Percentiles rank a stretch among this genome's conserved stretches.
Conservation (phyloP, 1,139 yeast genomes). For the Debaryomycetaceae sp. region DNA sequence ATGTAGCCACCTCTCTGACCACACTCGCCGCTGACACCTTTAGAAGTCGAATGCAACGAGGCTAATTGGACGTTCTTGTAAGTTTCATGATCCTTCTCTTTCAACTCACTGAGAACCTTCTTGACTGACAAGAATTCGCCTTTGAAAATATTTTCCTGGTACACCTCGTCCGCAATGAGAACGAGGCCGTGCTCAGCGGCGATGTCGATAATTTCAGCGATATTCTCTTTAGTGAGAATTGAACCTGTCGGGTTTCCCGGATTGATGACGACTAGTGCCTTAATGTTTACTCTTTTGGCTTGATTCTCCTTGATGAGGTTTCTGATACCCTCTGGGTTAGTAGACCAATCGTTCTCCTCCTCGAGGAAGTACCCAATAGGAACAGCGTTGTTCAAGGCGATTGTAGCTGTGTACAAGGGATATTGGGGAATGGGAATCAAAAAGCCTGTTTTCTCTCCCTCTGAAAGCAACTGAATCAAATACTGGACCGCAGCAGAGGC, state of each 20-base stretch:
- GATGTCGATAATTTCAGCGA: constrained; percentile 65
- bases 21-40: constrained; percentile 97
- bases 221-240: constrained; percentile 60
- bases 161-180: constrained; percentile 96
- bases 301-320: constrained; percentile 49
- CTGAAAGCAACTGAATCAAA: constrained; percentile 65
- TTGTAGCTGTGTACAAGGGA: constrained; percentile 90
- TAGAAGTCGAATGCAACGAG: constrained; percentile 91
- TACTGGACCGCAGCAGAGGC: constrained; percentile 89
- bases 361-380: constrained; percentile 87
- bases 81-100: constrained; percentile 45
- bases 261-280: constrained; percentile 87
- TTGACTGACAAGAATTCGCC: constrained; percentile 66
- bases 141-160: constrained; percentile 83
- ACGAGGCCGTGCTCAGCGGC: constrained; percentile 85
- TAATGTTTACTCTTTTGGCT: constrained; percentile 54
- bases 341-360: constrained; percentile 80
- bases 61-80: constrained; percentile 82
- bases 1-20: constrained; percentile 99
- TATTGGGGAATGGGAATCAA: constrained; percentile 97
- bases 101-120: constrained; percentile 62
- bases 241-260: constrained; percentile 99
- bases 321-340: constrained; percentile 66
- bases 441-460: constrained; percentile 71
- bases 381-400: constrained; percentile 75